Evolutionary conservation across 352 stramenopile genomes (phyloP).

Genomic region (Globisporangium spinosum): DNA sequence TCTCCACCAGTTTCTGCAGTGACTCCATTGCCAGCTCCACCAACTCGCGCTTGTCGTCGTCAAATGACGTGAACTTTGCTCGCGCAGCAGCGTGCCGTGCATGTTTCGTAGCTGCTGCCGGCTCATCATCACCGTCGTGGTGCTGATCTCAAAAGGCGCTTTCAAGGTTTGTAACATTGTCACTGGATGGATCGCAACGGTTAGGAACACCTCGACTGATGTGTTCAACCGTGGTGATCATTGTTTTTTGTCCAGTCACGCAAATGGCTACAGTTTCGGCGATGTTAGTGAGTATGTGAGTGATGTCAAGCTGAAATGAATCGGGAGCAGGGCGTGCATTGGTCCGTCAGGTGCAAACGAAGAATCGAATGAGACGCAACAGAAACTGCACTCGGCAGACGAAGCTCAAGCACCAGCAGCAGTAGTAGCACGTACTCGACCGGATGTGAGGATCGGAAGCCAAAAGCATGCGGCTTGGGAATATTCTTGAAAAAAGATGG

Average conservation of each 20-base stretch:
- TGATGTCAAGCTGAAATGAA: background rate
- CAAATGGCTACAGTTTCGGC: background rate
- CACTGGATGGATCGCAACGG: background rate
- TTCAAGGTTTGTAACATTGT: background rate
- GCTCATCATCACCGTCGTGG: background rate
- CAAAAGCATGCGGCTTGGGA: no score
- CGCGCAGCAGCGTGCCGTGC: background rate
- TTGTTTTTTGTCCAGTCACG: background rate
- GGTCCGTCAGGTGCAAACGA: no score
- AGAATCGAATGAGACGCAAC: no score
- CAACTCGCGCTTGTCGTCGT: slow-evolving; percentile 42
- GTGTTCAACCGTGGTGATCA: background rate
- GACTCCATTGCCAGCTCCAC: slow-evolving; percentile 74
- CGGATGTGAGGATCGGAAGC: no score
- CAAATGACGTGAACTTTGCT: slow-evolving; percentile 7
- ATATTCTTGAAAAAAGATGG: background rate
- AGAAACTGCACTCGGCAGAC: no score
- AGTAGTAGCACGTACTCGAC: background rate
- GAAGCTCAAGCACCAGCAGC: background rate
- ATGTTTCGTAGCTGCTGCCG: background rate
- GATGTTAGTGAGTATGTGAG: background rate
- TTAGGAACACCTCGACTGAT: background rate
- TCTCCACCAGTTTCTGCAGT: slow-evolving; percentile 66
- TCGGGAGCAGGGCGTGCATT: background rate
- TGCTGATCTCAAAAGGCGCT: background rate